phyloP scores from a whole-genome alignment of 1,139 yeast genomes.

The Nakaseomyces bracarensis region DNA sequence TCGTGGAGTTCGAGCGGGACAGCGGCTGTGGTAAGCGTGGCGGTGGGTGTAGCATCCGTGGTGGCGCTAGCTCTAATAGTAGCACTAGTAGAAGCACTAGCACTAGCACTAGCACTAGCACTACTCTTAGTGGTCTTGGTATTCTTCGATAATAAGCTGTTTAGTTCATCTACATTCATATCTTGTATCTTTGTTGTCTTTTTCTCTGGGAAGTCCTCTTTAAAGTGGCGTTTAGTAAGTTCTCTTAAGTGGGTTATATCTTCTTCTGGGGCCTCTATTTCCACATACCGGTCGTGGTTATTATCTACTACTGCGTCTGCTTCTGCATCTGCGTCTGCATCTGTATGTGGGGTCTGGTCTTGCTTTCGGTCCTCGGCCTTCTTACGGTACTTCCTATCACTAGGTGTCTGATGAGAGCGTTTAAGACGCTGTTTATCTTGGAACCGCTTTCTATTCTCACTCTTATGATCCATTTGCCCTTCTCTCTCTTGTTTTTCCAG shows the following conservation, averaged over 20 bases:
- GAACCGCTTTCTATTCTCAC: constrained; percentile 30
- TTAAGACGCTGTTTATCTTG: constrained; percentile 30
- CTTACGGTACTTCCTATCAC: constrained; percentile 27
- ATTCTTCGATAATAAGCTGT: neutral
- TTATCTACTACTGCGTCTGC: constrained; percentile 8
- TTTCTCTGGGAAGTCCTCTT: constrained; percentile 8
- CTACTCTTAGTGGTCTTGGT: too few species aligned
- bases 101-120: too few species aligned
- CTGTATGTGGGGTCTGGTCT: too few species aligned
- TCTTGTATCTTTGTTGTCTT: neutral
- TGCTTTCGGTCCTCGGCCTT: constrained; percentile 15
- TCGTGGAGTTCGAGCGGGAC: constrained; percentile 15
- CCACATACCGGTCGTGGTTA: constrained; percentile 22
- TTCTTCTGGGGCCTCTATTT: constrained; percentile 13
- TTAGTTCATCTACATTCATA: constrained; percentile 6
- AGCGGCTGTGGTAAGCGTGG: too few species aligned
- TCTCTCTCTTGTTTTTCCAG: too few species aligned
- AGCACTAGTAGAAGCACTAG: neutral
- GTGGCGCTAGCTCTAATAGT: neutral
- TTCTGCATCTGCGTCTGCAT: constrained; percentile 6
- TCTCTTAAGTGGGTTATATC: constrained; percentile 5
- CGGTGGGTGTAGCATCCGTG: neutral
- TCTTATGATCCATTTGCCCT: constrained; percentile 6
- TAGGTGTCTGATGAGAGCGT: constrained; percentile 29
- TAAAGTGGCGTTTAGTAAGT: constrained; percentile 8